Evolutionary conservation across 1,284 basidiomycete genomes (phyloP), one percentile per base, ranked within the genome.

Genomic region (Tremellales sp.): DNA sequence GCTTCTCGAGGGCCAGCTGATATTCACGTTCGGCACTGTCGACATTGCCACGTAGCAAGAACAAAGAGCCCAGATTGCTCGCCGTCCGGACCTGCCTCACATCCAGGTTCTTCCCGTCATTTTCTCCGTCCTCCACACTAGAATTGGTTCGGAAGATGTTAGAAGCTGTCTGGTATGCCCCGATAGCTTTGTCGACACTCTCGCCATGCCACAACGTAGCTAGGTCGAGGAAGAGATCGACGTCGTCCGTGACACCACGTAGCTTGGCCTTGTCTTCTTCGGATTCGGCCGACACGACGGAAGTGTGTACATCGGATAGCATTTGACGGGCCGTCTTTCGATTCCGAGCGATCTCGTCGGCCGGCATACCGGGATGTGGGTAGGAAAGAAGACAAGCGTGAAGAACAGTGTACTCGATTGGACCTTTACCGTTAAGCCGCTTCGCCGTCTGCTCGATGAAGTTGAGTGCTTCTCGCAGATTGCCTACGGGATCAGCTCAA

Each of bases 191-290:
- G 29, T 87, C 86, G 10, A 84, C 59, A 64, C 80, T 85, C 54
- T 91, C 89, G 1, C 81, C 83, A 64, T 88, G 86, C 86, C 89
- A 94, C 44, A 96, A 70, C 48, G 84, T 82, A 4, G 88, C 89
- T 51, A 96, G 84, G 69, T 96, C 91, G 27, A 85, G 75, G 59
- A 89, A 85, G 78, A 93, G 82, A 49, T 92, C 87, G 41, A 85
- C 75, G 63, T 97, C 92, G 12, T 84, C 81, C 0, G 79, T 78
- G 41, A 90, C 78, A 29, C 79, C 80, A 15, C 81, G 79, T 3
- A 82, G 75, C 11, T 78, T 73, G 27, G 75, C 65, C 53, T 53
- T 62, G 35, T 71, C 68, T 44, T 69, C 66, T 15, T 65, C 60
- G 2, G 65, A 65, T 36, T 61, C 55, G 13, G 68, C 70, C 4